A percentile compares a stretch with the other conserved stretches of the same genome.
Evolutionary conservation across 129 eudicot species (phyloP).

Genomic region (Artemisia argyi): DNA sequence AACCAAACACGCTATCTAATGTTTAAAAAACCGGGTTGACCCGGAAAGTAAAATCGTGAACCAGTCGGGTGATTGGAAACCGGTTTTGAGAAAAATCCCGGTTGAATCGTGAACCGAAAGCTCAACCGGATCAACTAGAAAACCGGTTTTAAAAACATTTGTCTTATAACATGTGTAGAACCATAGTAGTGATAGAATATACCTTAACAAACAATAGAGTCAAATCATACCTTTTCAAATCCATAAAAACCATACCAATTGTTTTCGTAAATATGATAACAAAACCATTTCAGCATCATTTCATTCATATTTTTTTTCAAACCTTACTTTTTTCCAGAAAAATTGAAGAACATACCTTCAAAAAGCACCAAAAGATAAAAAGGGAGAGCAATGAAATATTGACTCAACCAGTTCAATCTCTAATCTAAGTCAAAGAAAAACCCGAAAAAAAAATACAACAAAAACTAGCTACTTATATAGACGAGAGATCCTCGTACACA

Average conservation of each 20-base stretch:
- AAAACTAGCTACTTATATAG: conserved; percentile 48
- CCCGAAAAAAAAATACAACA: conserved; percentile 12
- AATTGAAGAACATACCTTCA: conserved; percentile 20
- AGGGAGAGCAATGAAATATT: conserved; percentile 59
- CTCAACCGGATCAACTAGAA: too few species aligned
- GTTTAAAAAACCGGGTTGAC: too few species aligned
- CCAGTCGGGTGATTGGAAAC: too few species aligned
- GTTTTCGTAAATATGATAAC: background rate
- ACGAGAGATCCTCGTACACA: conserved; percentile 96
- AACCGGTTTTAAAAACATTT: too few species aligned
- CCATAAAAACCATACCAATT: background rate
- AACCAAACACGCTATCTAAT: too few species aligned
- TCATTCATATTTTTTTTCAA: background rate
- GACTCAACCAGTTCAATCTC: conserved; percentile 49
- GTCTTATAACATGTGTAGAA: too few species aligned
- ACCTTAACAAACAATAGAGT: too few species aligned
- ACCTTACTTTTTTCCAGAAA: background rate
- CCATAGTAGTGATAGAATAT: too few species aligned
- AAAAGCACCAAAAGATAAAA: background rate
- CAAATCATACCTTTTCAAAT: background rate
- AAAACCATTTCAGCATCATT: conserved; percentile 6
- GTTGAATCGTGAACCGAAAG: too few species aligned
- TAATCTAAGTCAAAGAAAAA: conserved; percentile 32
- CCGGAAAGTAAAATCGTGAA: too few species aligned
- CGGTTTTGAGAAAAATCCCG: too few species aligned